These are phyloP conservation scores for Sanguinoderma infundibulare DNA, from an alignment of 1,284 basidiomycete genomes.

Conservation along the genomic window DNA sequence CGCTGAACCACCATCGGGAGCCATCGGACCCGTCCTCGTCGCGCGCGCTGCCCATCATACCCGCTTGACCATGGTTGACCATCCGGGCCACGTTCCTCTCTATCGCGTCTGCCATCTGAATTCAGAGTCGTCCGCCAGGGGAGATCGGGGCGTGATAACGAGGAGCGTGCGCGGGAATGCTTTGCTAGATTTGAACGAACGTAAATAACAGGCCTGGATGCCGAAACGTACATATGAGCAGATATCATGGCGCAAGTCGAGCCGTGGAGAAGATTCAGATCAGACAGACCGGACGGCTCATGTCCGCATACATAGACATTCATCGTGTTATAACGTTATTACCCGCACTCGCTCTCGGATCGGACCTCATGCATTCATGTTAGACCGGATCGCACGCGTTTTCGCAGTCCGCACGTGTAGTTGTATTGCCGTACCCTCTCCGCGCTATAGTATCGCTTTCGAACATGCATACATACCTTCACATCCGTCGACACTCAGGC, in stretches of 20 bases:
- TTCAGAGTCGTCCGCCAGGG: background rate
- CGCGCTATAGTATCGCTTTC: background rate
- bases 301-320: background rate
- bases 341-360: background rate
- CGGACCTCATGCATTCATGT: background rate
- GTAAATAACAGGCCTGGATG: background rate
- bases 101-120: background rate
- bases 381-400: background rate
- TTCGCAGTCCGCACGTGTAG: background rate
- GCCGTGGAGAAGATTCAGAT: background rate
- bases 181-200: background rate
- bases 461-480: no score
- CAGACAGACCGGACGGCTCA: no score
- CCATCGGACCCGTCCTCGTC: background rate
- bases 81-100: background rate
- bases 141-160: background rate
- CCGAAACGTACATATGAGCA: background rate
- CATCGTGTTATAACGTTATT: background rate
- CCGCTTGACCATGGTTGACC: background rate
- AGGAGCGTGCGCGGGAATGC: background rate
- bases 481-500: no score
- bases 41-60: background rate
- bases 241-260: background rate
- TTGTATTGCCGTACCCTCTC: background rate
- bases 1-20: constrained; percentile 24